Evolutionary conservation across 2,329 filamentous ascomycete genomes (phyloP).

Genomic region (Nigrospora oryzae): DNA sequence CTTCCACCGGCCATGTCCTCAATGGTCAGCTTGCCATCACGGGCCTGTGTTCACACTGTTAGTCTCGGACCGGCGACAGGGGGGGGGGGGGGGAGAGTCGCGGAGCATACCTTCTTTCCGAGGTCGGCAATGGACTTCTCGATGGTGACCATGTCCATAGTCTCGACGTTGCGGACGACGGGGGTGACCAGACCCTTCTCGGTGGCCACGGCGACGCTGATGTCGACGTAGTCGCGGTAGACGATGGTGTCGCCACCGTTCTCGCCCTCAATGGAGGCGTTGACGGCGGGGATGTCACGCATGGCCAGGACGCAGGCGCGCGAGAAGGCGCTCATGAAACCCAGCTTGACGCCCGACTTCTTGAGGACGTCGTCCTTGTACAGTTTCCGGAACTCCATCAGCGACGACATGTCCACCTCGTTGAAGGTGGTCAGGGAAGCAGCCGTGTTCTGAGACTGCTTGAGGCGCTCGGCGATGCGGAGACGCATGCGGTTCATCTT

Average conservation of each 20-base stretch:
- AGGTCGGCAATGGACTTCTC: slow-evolving; percentile 88
- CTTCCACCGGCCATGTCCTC: slow-evolving; percentile 99
- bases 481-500: slow-evolving; percentile 99
- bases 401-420: slow-evolving; percentile 95
- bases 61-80: not conserved
- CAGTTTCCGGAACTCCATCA: slow-evolving; percentile 94
- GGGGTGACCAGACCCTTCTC: slow-evolving; percentile 97
- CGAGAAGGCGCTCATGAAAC: slow-evolving; percentile 99
- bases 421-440: slow-evolving; percentile 98
- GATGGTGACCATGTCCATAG: slow-evolving; percentile 78
- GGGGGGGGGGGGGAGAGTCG: not conserved
- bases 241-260: slow-evolving; percentile 96
- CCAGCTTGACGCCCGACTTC: slow-evolving; percentile 93
- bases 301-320: slow-evolving; percentile 85
- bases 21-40: slow-evolving; percentile 93
- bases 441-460: slow-evolving; percentile 98
- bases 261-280: slow-evolving; percentile 93
- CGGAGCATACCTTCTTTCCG: slow-evolving; percentile 72
- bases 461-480: slow-evolving; percentile 91
- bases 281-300: slow-evolving; percentile 89
- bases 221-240: slow-evolving; percentile 95
- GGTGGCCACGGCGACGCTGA: slow-evolving; percentile 93
- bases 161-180: slow-evolving; percentile 88
- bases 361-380: slow-evolving; percentile 97
- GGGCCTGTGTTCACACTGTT: slow-evolving; percentile 48